Evolutionary conservation across 2,329 filamentous ascomycete genomes (phyloP).

Genomic region (Aspergillus piperis): DNA sequence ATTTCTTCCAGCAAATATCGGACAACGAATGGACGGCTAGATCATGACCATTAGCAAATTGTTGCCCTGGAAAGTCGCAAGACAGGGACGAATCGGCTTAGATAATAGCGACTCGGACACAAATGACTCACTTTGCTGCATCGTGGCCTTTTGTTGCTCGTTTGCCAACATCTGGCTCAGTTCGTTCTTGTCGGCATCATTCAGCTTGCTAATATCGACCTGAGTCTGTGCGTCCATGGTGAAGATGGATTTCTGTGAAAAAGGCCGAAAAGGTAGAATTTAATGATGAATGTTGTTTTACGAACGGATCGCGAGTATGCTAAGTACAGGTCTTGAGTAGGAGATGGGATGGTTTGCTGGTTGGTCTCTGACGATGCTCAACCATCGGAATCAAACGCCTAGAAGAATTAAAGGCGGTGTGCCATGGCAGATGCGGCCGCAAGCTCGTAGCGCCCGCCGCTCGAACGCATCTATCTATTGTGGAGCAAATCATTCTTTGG

Average conservation of each 20-base stretch:
- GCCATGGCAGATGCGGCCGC: slow-evolving; percentile 4
- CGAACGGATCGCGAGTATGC: background rate
- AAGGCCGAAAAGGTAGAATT: background rate
- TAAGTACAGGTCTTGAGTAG: background rate
- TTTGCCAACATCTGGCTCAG: slow-evolving; percentile 82
- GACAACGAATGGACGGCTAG: slow-evolving; percentile 67
- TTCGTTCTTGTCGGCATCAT: slow-evolving; percentile 80
- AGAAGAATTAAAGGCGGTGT: slow-evolving; percentile 14
- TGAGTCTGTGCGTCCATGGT: slow-evolving; percentile 41
- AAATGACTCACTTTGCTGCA: slow-evolving; percentile 51
- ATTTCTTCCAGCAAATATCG: slow-evolving; percentile 93
- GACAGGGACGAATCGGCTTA: background rate
- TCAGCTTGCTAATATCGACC: slow-evolving; percentile 72
- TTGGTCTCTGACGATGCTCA: background rate
- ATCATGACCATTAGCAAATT: slow-evolving; percentile 13
- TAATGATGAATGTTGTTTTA: too few species aligned
- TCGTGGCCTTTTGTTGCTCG: slow-evolving; percentile 75
- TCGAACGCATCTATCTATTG: background rate
- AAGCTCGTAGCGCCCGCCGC: background rate
- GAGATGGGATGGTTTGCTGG: background rate
- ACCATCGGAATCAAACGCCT: background rate
- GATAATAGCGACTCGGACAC: background rate
- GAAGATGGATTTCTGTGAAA: background rate
- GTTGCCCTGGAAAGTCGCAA: background rate
- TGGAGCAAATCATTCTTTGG: background rate